Evolutionary conservation across 1,284 basidiomycete species (phyloP), one percentile per base, ranked within the genome.

Genomic region (Pseudozyma thailandica): DNA sequence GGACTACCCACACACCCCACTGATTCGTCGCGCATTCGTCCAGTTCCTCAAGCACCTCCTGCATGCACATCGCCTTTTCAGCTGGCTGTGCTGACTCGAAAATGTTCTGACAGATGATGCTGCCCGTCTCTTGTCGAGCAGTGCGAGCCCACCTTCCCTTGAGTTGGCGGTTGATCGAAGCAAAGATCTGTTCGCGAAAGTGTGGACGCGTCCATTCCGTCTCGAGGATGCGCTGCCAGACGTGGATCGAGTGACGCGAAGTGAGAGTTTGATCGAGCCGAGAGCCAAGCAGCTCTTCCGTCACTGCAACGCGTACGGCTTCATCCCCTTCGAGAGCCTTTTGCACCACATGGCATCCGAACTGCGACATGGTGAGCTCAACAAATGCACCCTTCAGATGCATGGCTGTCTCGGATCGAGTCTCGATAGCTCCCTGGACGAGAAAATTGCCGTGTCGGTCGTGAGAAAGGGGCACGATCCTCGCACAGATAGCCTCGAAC

Each of bases 1-100:
- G 75, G 26, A 82, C 72, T 18, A 82, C 76, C 81, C 81, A 82
- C 0, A 82, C 80, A 23, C 81, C 81, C 76, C 78, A 82, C 51
- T 81, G 81, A 30, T 81, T 74, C 18, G 60, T 61, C 1, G 75
- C 76, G 55, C 75, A 78, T 7, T 72, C 63, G 35, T 64, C 52
- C 27, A 79, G 39, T 20, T 72, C 31, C 1, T 59, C 63, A 21
- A 82, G 54, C 49, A 82, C 68, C 66, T 82, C 80, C 4, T 60
- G 27, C 42, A 82, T 56, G 59, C 78, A 78, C 50, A 70, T 39
- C 38, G 52, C 55, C 62, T 78, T 74, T 21, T 75, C 72, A 4
- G 54, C 48, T 1, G 54, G 51, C 33, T 71, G 62, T 2, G 77
- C 77, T 25, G 75, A 75, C 48, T 80, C 80, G 39, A 82, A 74